Evolutionary conservation across 805 yeast species (phyloP).

Genomic region (Cyberlindnera suaveolens): DNA sequence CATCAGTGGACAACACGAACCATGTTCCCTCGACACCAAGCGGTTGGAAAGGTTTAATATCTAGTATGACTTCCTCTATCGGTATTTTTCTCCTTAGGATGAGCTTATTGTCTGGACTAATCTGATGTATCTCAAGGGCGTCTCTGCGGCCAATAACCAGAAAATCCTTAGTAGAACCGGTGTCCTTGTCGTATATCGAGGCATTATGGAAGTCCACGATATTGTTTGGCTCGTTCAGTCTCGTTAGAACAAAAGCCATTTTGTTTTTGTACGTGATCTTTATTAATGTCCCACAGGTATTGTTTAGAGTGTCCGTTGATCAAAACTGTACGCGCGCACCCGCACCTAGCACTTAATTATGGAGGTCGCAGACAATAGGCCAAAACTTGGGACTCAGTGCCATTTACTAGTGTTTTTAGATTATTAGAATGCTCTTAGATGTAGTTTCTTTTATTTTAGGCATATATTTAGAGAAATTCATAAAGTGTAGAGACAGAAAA

Average conservation of each 20-base stretch:
- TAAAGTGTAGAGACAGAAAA: too few species aligned
- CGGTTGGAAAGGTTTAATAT: slow-evolving; percentile 8
- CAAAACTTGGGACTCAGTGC: too few species aligned
- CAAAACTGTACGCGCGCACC: too few species aligned
- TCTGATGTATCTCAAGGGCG: slow-evolving; percentile 10
- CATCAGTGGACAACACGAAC: slow-evolving; percentile 13
- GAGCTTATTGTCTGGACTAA: neutral
- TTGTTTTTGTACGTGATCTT: too few species aligned
- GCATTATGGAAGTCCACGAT: slow-evolving; percentile 6
- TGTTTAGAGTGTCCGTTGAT: too few species aligned
- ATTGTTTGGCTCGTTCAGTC: slow-evolving; percentile 8
- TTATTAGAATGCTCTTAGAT: too few species aligned
- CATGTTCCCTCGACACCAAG: slow-evolving; percentile 7
- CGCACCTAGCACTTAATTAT: too few species aligned
- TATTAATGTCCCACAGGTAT: too few species aligned
- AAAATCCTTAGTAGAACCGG: slow-evolving; percentile 1
- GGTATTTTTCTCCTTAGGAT: slow-evolving; percentile 7
- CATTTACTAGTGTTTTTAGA: too few species aligned
- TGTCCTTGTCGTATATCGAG: slow-evolving; percentile 3
- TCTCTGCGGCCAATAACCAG: slow-evolving; percentile 14
- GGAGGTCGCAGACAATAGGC: too few species aligned
- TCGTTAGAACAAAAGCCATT: slow-evolving; percentile 10
- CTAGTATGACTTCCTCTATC: slow-evolving; percentile 13
- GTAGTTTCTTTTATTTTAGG: too few species aligned
- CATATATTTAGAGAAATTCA: too few species aligned